A percentile compares a stretch with the other conserved stretches of the same genome.
These are phyloP conservation scores for Epichloe coenophiala DNA, from an alignment of 2,329 filamentous ascomycete genomes.

Conservation along the genomic window DNA sequence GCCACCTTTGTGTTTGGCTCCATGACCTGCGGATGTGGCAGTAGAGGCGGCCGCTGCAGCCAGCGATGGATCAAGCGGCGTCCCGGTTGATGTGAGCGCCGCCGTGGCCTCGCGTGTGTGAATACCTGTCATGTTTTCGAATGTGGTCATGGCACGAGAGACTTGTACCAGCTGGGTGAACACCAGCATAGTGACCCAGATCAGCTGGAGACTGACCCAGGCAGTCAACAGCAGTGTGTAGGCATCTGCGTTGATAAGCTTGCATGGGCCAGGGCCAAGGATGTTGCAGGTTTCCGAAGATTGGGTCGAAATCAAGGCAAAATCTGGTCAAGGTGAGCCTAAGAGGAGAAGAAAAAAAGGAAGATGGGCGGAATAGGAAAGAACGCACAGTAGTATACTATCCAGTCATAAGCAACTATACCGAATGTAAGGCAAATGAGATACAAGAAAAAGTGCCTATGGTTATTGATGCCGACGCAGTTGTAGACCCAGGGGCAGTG, in stretches of 20 bases:
- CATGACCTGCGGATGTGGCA: constrained; percentile 29
- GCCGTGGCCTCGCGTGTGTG: constrained; percentile 47
- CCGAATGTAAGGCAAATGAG: constrained; percentile 65
- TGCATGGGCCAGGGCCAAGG: constrained; percentile 62
- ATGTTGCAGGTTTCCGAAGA: constrained; percentile 53
- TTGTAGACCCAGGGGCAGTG: constrained; percentile 98
- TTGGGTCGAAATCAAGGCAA: constrained; percentile 41
- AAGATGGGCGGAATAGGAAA: neutral
- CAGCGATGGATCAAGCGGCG: constrained; percentile 56
- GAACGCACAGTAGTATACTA: constrained; percentile 57
- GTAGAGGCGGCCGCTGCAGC: constrained; percentile 34
- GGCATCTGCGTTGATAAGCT: constrained; percentile 63
- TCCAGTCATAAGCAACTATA: constrained; percentile 55
- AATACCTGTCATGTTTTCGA: constrained; percentile 85
- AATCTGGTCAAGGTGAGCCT: constrained; percentile 33
- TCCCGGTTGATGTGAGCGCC: constrained; percentile 66
- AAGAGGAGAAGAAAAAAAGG: neutral
- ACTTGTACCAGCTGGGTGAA: constrained; percentile 90
- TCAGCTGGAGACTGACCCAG: constrained; percentile 74
- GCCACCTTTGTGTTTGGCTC: constrained; percentile 44
- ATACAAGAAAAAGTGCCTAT: constrained; percentile 90
- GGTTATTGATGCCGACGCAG: constrained; percentile 89
- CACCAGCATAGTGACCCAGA: constrained; percentile 95
- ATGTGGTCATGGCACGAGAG: constrained; percentile 85
- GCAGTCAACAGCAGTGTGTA: constrained; percentile 69